These are phyloP conservation scores for Schizochytrium sp. DNA, from an alignment of 108 stramenopile species.

Conservation along the genomic window DNA sequence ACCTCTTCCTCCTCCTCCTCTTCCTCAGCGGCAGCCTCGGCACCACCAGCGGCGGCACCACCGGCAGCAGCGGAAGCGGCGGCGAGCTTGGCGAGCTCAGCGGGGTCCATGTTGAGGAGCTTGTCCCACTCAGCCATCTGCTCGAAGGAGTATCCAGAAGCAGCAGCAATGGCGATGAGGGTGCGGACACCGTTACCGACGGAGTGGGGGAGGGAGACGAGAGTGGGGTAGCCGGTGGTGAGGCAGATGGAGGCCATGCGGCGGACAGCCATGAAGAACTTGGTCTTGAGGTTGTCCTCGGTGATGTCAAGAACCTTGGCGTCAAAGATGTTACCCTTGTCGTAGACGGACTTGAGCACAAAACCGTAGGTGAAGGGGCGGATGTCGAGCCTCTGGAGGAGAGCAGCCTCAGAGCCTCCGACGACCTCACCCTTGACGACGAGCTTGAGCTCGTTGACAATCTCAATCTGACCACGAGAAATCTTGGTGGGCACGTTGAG, in stretches of 20 bases:
- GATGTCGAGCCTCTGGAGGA: conserved; percentile 95
- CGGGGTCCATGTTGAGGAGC: conserved; percentile 66
- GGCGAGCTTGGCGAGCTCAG: conserved; percentile 67
- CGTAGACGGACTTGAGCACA: conserved; percentile 88
- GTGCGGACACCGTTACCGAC: conserved; percentile 97
- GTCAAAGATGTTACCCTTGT: conserved; percentile 94
- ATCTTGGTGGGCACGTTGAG: conserved; percentile 99
- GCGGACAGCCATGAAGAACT: conserved; percentile 87
- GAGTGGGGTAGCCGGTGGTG: conserved; percentile 89
- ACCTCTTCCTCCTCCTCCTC: conserved; percentile 67
- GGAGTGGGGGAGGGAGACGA: conserved; percentile 94
- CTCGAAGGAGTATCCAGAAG: conserved; percentile 89
- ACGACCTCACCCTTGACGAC: conserved; percentile 93
- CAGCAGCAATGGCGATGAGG: conserved; percentile 88
- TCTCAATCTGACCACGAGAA: conserved; percentile 90
- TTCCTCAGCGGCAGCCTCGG: conserved; percentile 63
- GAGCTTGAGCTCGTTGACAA: conserved; percentile 92
- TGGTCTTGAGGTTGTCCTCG: conserved; percentile 73
- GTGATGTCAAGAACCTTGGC: conserved; percentile 79
- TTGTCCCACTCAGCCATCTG: conserved; percentile 86
- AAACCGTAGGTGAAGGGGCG: conserved; percentile 98
- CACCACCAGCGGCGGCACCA: conserved; percentile 67
- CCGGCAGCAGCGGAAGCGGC: conserved; percentile 63
- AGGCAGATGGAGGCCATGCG: conserved; percentile 88
- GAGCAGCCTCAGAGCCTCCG: conserved; percentile 78